Base-by-base conservation (phyloP, 2,329 filamentous ascomycete species). In the Cordyceps tenuipes region DNA sequence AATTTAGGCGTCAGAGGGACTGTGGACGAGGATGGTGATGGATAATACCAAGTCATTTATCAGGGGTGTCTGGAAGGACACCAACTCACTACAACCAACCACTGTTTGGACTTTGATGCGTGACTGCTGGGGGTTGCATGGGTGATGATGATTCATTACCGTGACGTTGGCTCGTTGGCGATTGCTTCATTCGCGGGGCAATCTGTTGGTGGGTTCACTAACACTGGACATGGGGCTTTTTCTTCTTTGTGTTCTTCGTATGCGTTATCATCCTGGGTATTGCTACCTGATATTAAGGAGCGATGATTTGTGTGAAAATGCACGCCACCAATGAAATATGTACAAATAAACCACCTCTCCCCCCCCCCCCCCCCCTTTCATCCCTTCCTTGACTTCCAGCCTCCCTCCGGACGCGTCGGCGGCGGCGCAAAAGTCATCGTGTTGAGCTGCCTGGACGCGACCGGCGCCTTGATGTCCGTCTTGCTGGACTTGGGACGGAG, bases 391-490 rank as follows among this genome's bases (percentile, higher is more conserved):
- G 9, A 21, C 43, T 44, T 17, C 4, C 23, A 2, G 21, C 19
- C 5, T 19, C 2, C 19, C 19, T 44, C 7, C 23, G 17, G 58
- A 1, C 53, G 44, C 21, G 48, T 60, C 26, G 61, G 61, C 51
- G 61, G 61, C 39, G 57, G 57, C 17, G 61, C 46, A 59, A 62
- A 62, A 12, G 53, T 52, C 31, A 34, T 60, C 19, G 34, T 36
- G 12, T 55, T 57, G 7, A 62, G 41, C 26, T 57, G 53, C n/a
- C 61, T 51, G 12, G 56, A 23, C 47, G 58, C 61, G 21, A 53
- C 53, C 19, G 61, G 61, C 36, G 52, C 52, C 5, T 53, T 51
- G 19, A 52, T 54, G 31, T 60, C 52, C 34, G 41, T 43, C 52
- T 46, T 55, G 52, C 57, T 46, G 34, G 36, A 23, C 23, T 60